Conservation (phyloP, 768 basidiomycete genomes). For the Kwoniella heveanensis region DNA sequence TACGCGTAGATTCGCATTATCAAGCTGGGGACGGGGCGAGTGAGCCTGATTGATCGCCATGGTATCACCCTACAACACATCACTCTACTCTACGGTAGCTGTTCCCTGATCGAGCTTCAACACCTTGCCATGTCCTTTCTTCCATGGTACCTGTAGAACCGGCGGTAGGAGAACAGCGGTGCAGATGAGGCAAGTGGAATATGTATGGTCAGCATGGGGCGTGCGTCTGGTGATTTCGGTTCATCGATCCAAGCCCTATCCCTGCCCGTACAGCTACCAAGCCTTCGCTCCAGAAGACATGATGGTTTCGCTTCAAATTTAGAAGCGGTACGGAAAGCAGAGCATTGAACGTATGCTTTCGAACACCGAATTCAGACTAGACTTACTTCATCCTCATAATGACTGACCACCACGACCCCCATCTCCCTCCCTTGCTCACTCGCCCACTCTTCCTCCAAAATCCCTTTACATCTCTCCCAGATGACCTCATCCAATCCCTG, state of each 20-base stretch:
- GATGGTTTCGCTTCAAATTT: too few relatives aligned
- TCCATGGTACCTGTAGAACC: conserved; percentile 67
- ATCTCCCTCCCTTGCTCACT: conserved; percentile 58
- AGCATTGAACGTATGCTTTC: too few relatives aligned
- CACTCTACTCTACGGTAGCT: conserved; percentile 22
- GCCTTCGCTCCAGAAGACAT: too few relatives aligned
- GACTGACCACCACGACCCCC: conserved; percentile 81
- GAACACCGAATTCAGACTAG: too few relatives aligned
- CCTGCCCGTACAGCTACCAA: too few relatives aligned
- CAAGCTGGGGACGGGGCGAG: too few relatives aligned
- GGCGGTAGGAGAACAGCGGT: neutral
- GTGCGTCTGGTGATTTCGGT: too few relatives aligned
- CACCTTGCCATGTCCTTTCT: conserved; percentile 60
- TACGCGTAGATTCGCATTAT: too few relatives aligned
- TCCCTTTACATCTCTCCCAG: conserved; percentile 66
- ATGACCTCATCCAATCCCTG: conserved; percentile 85
- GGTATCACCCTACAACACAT: too few relatives aligned
- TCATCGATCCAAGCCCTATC: too few relatives aligned
- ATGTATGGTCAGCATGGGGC: neutral
- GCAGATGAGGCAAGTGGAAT: neutral
- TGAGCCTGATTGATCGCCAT: too few relatives aligned
- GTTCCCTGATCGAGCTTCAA: conserved; percentile 56
- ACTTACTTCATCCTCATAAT: conserved; percentile 82
- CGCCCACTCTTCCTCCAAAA: conserved; percentile 62
- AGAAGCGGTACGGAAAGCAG: too few relatives aligned